Conservation (phyloP, 306 rosid genomes). For the Ochetophila trinervis region DNA sequence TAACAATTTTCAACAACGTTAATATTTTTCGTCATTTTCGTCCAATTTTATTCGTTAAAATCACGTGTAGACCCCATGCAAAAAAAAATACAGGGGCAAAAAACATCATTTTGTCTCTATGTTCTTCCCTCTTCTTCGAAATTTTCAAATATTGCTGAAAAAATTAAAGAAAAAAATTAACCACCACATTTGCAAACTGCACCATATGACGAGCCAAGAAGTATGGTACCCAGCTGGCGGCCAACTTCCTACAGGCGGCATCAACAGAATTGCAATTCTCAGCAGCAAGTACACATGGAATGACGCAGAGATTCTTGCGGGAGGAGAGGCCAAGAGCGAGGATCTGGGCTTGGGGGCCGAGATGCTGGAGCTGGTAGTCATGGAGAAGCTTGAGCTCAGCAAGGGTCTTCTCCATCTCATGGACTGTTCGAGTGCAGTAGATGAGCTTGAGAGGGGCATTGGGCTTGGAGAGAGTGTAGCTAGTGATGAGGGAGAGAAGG, state of each 20-base stretch:
- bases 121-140: too few species aligned
- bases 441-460: slow-evolving; percentile 69
- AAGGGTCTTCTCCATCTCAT: slow-evolving; percentile 96
- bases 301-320: slow-evolving; percentile 80
- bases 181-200: slow-evolving; percentile 87
- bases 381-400: slow-evolving; percentile 79
- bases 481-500: slow-evolving; percentile 73
- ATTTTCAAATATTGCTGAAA: too few species aligned
- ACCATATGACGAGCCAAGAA: slow-evolving; percentile 94
- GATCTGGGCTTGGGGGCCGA: slow-evolving; percentile 60
- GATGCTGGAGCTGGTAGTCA: slow-evolving; percentile 50
- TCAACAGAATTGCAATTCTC: slow-evolving; percentile 86
- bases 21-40: too few species aligned
- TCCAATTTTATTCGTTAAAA: too few species aligned
- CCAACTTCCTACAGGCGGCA: slow-evolving; percentile 77
- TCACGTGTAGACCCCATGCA: too few species aligned
- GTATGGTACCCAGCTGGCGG: slow-evolving; percentile 93
- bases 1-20: too few species aligned
- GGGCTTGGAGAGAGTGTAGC: slow-evolving; percentile 78
- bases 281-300: slow-evolving; percentile 44
- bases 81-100: too few species aligned
- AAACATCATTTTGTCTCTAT: too few species aligned
- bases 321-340: slow-evolving; percentile 79
- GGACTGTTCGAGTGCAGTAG: slow-evolving; percentile 94
- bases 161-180: too few species aligned